Percentiles rank a stretch among this genome's conserved stretches.
Conservation (phyloP, 2,329 filamentous ascomycete species). For the Calonectria hongkongensis region DNA sequence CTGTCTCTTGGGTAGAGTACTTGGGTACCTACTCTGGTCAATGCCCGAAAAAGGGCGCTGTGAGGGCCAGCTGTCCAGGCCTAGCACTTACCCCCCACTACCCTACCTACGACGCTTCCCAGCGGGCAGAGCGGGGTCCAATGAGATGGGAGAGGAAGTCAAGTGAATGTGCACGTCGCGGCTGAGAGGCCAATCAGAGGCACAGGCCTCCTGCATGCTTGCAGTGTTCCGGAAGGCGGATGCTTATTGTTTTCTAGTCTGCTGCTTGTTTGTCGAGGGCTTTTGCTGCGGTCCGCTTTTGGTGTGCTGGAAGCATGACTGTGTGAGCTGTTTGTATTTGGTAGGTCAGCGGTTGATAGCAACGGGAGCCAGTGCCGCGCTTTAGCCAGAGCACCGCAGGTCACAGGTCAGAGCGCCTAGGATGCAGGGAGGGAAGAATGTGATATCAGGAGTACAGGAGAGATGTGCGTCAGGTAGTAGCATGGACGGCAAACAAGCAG, state of each 20-base stretch:
- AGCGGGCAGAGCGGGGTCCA: not conserved
- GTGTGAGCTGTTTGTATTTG: slow-evolving; percentile 2
- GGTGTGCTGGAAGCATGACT: slow-evolving; percentile 11
- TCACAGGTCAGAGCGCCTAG: slow-evolving; percentile 19
- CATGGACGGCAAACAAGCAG: slow-evolving; percentile 1
- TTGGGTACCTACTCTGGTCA: slow-evolving; percentile 32
- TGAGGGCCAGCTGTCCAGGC: slow-evolving; percentile 20
- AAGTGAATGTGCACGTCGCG: not conserved
- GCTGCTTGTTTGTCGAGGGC: slow-evolving; percentile 5
- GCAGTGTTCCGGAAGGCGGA: slow-evolving; percentile 47
- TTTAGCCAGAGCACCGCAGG: slow-evolving; percentile 13
- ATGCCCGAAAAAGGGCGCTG: slow-evolving; percentile 25
- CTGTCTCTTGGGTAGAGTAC: not conserved
- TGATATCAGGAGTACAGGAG: slow-evolving; percentile 19
- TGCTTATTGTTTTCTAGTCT: slow-evolving; percentile 36
- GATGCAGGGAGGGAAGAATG: slow-evolving; percentile 30
- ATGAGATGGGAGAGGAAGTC: not conserved
- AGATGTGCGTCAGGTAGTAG: slow-evolving; percentile 4
- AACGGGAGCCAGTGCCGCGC: slow-evolving; percentile 19
- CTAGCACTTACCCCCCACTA: not conserved
- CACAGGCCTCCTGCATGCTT: slow-evolving; percentile 41
- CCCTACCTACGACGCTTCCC: too few species aligned
- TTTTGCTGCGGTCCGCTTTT: slow-evolving; percentile 11
- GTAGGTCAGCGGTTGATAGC: slow-evolving; percentile 21
- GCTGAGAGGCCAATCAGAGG: slow-evolving; percentile 48